Evolutionary conservation across 768 basidiomycete species (phyloP).

Genomic region (Floccularia luteovirens): DNA sequence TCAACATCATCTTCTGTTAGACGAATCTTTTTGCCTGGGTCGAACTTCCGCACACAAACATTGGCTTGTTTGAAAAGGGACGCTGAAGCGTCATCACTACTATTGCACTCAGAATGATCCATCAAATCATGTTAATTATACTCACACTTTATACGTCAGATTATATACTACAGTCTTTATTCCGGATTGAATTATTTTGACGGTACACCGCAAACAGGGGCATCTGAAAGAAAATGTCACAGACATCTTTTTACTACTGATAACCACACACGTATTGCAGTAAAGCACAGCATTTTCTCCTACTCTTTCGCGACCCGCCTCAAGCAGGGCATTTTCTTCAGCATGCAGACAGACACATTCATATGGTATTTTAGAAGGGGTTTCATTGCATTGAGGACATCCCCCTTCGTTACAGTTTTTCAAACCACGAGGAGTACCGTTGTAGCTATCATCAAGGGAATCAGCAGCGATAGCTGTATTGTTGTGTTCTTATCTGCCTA

Average conservation of each 20-base stretch:
- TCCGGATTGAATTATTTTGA: conserved; percentile 96
- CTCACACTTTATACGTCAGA: conserved; percentile 90
- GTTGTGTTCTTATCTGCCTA: conserved; percentile 18
- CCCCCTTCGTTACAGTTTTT: conserved; percentile 91
- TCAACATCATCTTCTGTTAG: conserved; percentile 17
- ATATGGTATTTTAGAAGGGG: conserved; percentile 37
- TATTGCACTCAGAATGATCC: conserved; percentile 1
- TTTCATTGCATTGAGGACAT: conserved; percentile 72
- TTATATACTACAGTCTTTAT: conserved; percentile 93
- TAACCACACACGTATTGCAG: conserved; percentile 83
- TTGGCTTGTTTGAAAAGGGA: conserved; percentile 73
- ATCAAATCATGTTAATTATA: conserved; percentile 7
- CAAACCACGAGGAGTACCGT: conserved; percentile 90
- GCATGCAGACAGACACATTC: conserved; percentile 96
- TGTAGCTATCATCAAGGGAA: conserved; percentile 64
- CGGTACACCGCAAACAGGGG: conserved; percentile 92
- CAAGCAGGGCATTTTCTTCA: conserved; percentile 94
- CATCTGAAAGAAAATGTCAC: conserved; percentile 47
- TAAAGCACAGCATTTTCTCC: conserved; percentile 80
- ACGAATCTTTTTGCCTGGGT: conserved; percentile 32
- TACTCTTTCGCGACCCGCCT: conserved; percentile 90
- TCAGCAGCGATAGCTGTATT: no score
- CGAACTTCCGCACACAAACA: conserved; percentile 69
- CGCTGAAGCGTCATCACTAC: conserved; percentile 78
- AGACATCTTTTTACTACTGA: background rate